These are phyloP conservation scores for Zangia roseola DNA, from an alignment of 768 basidiomycete species.

Conservation along the genomic window DNA sequence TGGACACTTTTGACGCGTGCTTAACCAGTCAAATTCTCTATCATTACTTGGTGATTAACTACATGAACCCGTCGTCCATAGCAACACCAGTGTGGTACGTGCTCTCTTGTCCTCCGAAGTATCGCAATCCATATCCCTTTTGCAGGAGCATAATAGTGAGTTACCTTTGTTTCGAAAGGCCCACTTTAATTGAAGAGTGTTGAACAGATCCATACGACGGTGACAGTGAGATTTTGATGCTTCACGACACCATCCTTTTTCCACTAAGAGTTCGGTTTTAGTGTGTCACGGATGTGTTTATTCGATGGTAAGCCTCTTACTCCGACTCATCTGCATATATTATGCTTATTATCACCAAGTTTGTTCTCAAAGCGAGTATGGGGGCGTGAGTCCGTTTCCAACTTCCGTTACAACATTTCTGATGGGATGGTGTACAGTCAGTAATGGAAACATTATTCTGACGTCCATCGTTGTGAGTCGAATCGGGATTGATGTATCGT, in stretches of 20 bases:
- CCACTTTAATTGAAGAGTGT: not conserved
- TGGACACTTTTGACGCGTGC: slow-evolving; percentile 57
- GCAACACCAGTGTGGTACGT: slow-evolving; percentile 44
- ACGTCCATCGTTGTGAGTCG: slow-evolving; percentile 48
- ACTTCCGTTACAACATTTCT: not conserved
- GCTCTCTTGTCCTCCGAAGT: too few relatives aligned
- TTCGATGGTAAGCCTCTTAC: slow-evolving; percentile 35
- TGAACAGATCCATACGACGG: slow-evolving; percentile 49
- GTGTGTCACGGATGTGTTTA: slow-evolving; percentile 50
- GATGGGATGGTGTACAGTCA: slow-evolving; percentile 41
- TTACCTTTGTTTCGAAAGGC: not conserved
- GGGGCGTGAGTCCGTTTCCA: slow-evolving; percentile 38
- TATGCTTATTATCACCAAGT: slow-evolving; percentile 18
- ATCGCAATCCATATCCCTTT: not conserved
- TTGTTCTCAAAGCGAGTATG: slow-evolving; percentile 53
- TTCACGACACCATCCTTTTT: not conserved
- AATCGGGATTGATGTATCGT: not conserved
- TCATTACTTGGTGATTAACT: slow-evolving; percentile 57
- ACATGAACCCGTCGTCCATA: slow-evolving; percentile 46
- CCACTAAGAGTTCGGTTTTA: slow-evolving; percentile 18
- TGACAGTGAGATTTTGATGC: slow-evolving; percentile 42
- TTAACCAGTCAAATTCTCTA: slow-evolving; percentile 57
- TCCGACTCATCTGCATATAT: not conserved
- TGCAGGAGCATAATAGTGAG: slow-evolving; percentile 53
- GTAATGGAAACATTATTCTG: slow-evolving; percentile 42